Evolutionary conservation across 331 rosid species (phyloP).

Genomic region (Rhamnella rubrinervis): DNA sequence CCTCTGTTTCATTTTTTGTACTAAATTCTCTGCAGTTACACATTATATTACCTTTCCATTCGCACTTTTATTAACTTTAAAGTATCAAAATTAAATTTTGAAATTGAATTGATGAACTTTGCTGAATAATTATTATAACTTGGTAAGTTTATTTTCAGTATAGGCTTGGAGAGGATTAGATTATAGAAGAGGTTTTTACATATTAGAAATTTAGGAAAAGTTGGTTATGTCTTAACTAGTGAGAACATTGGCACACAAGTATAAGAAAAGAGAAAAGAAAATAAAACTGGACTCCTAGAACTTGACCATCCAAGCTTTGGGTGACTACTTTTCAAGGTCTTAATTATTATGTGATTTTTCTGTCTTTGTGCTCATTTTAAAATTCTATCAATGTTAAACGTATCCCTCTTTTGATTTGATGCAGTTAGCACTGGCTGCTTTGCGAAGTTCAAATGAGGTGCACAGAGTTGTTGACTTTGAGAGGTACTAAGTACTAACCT

Average conservation of each 20-base stretch:
- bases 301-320: background rate
- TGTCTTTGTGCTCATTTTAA: background rate
- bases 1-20: background rate
- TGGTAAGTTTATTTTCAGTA: background rate
- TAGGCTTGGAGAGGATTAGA: conserved; percentile 1
- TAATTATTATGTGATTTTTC: background rate
- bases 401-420: conserved; percentile 17
- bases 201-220: background rate
- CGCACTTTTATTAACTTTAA: background rate
- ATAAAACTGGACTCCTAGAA: background rate
- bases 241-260: background rate
- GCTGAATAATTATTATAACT: background rate
- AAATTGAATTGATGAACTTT: background rate
- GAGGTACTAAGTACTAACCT: conserved; percentile 36
- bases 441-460: conserved; percentile 63
- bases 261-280: background rate
- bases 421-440: conserved; percentile 85
- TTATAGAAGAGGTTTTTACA: background rate
- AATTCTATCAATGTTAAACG: background rate
- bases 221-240: background rate
- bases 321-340: conserved; percentile 2
- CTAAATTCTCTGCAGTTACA: background rate
- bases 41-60: no score
- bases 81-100: background rate
- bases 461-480: conserved; percentile 66